Conservation (phyloP, 495 filamentous ascomycete genomes). For the Aspergillus carlsbadensis region DNA sequence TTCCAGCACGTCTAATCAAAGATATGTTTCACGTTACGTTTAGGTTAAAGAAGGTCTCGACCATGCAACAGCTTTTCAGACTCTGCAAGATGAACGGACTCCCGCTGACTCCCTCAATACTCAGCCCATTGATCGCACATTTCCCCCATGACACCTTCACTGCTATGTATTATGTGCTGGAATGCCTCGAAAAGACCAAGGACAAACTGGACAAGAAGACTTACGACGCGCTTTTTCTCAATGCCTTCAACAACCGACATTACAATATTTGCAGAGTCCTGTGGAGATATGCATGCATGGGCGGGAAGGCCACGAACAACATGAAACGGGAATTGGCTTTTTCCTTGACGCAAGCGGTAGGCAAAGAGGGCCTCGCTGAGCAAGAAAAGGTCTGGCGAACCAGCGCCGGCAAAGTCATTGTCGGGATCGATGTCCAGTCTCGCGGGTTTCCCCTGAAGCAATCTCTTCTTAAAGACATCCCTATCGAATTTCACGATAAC, state of each 20-base stretch:
- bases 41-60: slow-evolving; percentile 21
- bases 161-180: slow-evolving; percentile 23
- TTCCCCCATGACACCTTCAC: slow-evolving; percentile 23
- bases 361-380: slow-evolving; percentile 6
- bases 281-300: slow-evolving; percentile 50
- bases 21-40: slow-evolving; percentile 35
- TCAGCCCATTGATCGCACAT: slow-evolving; percentile 23
- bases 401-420: slow-evolving; percentile 40
- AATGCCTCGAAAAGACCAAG: slow-evolving; percentile 14
- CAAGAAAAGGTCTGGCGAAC: slow-evolving; percentile 23
- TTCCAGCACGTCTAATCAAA: slow-evolving; percentile 32
- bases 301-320: slow-evolving; percentile 27
- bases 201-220: slow-evolving; percentile 12
- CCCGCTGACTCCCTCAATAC: slow-evolving; percentile 12
- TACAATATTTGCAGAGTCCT: slow-evolving; percentile 48
- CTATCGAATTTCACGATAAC: slow-evolving; percentile 30
- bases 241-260: slow-evolving; percentile 34
- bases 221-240: slow-evolving; percentile 39
- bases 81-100: slow-evolving; percentile 28
- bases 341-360: slow-evolving; percentile 30
- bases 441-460: slow-evolving; percentile 10
- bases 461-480: slow-evolving; percentile 20
- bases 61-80: slow-evolving; percentile 27
- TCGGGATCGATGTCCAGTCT: slow-evolving; percentile 30
- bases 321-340: slow-evolving; percentile 34